Evolutionary conservation across 140 eudicot genomes (phyloP).

Genomic region (Ambrosia hybrid): DNA sequence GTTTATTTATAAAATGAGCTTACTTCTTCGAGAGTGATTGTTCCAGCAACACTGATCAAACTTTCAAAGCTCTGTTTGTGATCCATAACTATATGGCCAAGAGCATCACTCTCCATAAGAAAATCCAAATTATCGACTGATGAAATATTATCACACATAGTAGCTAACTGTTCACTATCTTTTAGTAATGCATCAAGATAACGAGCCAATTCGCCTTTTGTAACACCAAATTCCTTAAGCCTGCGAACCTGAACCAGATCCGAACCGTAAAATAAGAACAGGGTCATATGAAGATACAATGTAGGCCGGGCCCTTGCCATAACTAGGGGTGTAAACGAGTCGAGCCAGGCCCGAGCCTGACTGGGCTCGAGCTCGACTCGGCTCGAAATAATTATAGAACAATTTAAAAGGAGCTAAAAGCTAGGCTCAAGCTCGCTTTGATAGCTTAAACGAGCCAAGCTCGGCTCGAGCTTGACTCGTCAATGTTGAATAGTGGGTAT

Average conservation of each 20-base stretch:
- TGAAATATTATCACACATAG: constrained; percentile 94
- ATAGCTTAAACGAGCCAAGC: no score
- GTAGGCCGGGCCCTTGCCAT: background rate
- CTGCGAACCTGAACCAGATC: constrained; percentile 73
- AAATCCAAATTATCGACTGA: constrained; percentile 95
- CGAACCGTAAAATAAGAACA: constrained; percentile 1
- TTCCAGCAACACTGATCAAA: constrained; percentile 36
- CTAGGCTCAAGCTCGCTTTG: no score
- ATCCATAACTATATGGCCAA: constrained; percentile 95
- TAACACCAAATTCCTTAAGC: constrained; percentile 97
- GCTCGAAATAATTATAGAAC: no score
- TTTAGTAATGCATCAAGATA: constrained; percentile 84
- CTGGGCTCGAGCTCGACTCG: no score
- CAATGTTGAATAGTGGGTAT: no score
- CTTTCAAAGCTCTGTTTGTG: constrained; percentile 94
- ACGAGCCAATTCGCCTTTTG: constrained; percentile 95
- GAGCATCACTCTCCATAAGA: constrained; percentile 98
- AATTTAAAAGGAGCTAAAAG: no score
- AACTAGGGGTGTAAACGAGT: no score
- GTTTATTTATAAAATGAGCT: background rate
- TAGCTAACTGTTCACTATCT: constrained; percentile 97
- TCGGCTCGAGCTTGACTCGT: no score
- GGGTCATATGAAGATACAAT: background rate
- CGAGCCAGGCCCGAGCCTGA: no score
- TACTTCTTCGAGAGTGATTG: constrained; percentile 95